A percentile compares a stretch with the other conserved stretches of the same genome.
phyloP scores from a whole-genome alignment of 2,329 filamentous ascomycete genomes.

The Orbilia quercus region DNA sequence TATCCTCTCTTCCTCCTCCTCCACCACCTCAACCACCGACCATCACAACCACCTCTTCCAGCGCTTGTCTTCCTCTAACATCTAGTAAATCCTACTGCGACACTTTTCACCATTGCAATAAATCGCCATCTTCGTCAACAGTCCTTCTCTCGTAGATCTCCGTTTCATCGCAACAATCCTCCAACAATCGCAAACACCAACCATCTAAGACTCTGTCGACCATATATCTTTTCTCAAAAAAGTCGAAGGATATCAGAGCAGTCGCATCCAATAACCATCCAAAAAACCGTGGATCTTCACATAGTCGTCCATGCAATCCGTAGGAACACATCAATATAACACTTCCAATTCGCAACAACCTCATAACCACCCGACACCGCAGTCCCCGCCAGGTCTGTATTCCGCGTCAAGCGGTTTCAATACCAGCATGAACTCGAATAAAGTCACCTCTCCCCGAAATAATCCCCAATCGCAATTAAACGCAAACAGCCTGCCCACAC shows the following conservation, averaged over 20 bases:
- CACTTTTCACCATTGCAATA: conserved; percentile 12
- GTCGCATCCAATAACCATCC: neutral
- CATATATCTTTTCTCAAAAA: neutral
- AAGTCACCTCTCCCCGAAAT: conserved; percentile 48
- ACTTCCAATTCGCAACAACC: conserved; percentile 56
- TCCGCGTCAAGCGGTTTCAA: conserved; percentile 56
- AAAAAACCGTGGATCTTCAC: conserved; percentile 40
- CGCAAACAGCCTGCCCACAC: conserved; percentile 52
- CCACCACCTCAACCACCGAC: too few species aligned
- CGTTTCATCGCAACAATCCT: neutral
- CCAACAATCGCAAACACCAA: neutral
- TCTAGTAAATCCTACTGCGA: conserved; percentile 19
- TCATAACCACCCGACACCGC: conserved; percentile 54
- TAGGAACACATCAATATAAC: conserved; percentile 57
- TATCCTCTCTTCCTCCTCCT: conserved; percentile 20
- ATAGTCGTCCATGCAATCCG: conserved; percentile 55
- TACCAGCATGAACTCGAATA: conserved; percentile 52
- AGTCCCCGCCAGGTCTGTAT: conserved; percentile 54
- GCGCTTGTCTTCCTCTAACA: conserved; percentile 4
- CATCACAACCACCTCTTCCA: neutral
- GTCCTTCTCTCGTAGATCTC: neutral
- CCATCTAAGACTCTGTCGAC: neutral
- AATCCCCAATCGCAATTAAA: conserved; percentile 19
- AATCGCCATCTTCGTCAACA: conserved; percentile 9
- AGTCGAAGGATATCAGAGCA: conserved; percentile 3